These are phyloP conservation scores for Fagus sylvatica DNA, from an alignment of 306 rosid species.

Conservation along the genomic window DNA sequence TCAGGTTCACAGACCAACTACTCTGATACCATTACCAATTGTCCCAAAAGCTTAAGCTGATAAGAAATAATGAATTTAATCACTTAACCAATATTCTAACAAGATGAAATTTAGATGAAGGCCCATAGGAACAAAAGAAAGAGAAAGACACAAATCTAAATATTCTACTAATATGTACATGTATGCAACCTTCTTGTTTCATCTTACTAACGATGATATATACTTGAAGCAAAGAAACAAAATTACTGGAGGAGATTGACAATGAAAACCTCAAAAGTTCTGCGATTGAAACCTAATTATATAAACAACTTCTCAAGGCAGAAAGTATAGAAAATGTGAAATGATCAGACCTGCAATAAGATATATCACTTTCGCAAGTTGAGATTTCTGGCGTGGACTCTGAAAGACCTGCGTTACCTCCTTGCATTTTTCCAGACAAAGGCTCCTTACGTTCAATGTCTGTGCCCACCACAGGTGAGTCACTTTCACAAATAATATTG, in stretches of 20 bases:
- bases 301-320: conserved; percentile 3
- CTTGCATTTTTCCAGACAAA: conserved; percentile 41
- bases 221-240: background rate
- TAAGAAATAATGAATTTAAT: too few species aligned
- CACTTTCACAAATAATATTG: conserved; percentile 58
- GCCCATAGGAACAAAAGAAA: conserved; percentile 16
- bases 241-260: background rate
- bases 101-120: conserved; percentile 17
- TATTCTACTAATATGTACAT: background rate
- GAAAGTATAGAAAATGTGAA: conserved; percentile 19
- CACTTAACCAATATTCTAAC: too few species aligned
- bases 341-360: conserved; percentile 64
- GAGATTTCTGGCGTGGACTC: conserved; percentile 55
- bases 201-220: background rate
- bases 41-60: too few species aligned
- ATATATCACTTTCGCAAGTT: conserved; percentile 50
- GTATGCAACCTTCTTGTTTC: background rate
- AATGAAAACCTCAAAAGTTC: background rate
- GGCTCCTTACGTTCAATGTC: conserved; percentile 39
- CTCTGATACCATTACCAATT: too few species aligned
- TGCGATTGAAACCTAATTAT: conserved; percentile 1
- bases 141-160: conserved; percentile 10
- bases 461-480: conserved; percentile 36
- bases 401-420: conserved; percentile 33
- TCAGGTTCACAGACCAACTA: too few species aligned